Conservation (phyloP, 495 filamentous ascomycete genomes). For the Barbatosphaeria neglecta region DNA sequence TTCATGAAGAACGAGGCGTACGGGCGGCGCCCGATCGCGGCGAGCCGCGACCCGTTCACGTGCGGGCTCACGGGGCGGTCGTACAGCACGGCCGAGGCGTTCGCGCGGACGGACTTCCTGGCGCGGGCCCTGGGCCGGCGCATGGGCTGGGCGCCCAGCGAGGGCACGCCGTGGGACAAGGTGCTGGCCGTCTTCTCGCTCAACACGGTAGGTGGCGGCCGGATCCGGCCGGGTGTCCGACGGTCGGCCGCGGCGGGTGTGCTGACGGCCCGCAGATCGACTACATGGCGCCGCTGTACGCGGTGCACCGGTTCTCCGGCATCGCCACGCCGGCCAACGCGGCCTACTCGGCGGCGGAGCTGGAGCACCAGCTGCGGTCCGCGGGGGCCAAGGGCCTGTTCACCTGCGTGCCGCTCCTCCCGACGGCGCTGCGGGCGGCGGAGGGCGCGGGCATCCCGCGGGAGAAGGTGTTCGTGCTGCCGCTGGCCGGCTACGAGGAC, state of each 20-base stretch:
- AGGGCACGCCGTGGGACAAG: constrained; percentile 71
- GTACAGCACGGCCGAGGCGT: constrained; percentile 52
- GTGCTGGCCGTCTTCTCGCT: constrained; percentile 57
- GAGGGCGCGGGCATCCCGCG: constrained; percentile 55
- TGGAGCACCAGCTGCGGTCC: constrained; percentile 67
- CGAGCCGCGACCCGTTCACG: constrained; percentile 57
- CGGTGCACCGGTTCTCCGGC: constrained; percentile 64
- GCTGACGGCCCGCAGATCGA: constrained; percentile 52
- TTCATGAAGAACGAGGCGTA: constrained; percentile 64
- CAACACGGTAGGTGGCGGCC: constrained; percentile 48
- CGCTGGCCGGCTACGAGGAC: constrained; percentile 44
- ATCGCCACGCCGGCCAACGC: constrained; percentile 75
- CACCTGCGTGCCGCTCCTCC: constrained; percentile 65
- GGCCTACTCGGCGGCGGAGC: constrained; percentile 61
- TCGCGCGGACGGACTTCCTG: constrained; percentile 51
- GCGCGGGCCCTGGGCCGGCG: constrained; percentile 55
- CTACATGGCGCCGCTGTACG: constrained; percentile 63
- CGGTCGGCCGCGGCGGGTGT: too few relatives aligned
- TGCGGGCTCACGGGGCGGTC: constrained; percentile 59
- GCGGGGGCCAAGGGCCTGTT: constrained; percentile 68
- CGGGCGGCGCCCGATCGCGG: constrained; percentile 47
- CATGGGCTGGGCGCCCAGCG: constrained; percentile 55
- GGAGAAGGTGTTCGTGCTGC: constrained; percentile 63
- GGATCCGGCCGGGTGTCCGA: too few relatives aligned
- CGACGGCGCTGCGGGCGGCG: constrained; percentile 58